Percentiles rank a stretch among this genome's conserved stretches.
Conservation (phyloP, 2,329 filamentous ascomycete species). For the Triangularia verruculosa region DNA sequence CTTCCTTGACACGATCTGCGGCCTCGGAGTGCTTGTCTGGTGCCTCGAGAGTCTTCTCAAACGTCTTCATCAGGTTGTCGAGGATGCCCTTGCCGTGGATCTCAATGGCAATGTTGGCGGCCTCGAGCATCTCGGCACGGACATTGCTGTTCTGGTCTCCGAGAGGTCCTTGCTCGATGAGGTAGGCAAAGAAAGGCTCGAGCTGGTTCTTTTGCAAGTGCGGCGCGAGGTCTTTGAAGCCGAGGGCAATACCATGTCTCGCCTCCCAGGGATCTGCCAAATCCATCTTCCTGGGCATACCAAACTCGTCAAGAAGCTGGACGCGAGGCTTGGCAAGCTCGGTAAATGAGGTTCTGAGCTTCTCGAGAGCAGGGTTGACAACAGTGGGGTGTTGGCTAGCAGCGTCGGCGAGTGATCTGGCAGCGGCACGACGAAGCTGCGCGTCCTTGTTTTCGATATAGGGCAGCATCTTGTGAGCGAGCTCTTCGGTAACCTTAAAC, state of each 20-base stretch:
- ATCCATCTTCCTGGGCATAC: constrained; percentile 89
- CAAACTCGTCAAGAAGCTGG: constrained; percentile 85
- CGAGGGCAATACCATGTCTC: constrained; percentile 81
- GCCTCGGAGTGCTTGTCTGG: constrained; percentile 78
- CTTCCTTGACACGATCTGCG: constrained; percentile 90
- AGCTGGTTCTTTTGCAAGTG: constrained; percentile 67
- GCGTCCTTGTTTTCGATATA: constrained; percentile 79
- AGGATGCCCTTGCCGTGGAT: constrained; percentile 77
- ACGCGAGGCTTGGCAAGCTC: constrained; percentile 79
- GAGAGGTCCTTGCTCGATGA: constrained; percentile 84
- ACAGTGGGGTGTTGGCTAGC: constrained; percentile 58
- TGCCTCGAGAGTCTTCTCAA: constrained; percentile 82
- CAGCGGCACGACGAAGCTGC: constrained; percentile 79
- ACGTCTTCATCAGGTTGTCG: constrained; percentile 86
- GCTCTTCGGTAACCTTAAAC: constrained; percentile 64
- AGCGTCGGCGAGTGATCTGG: constrained; percentile 75
- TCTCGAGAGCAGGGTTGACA: constrained; percentile 60
- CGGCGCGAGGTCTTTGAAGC: constrained; percentile 77
- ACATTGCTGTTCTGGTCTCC: constrained; percentile 76
- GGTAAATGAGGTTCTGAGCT: constrained; percentile 68
- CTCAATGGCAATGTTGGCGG: constrained; percentile 77
- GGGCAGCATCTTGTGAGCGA: constrained; percentile 66
- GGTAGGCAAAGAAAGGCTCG: constrained; percentile 75
- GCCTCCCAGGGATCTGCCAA: constrained; percentile 87
- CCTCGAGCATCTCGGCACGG: constrained; percentile 86